Base-by-base conservation (phyloP, 495 filamentous ascomycete genomes). In the Neurospora sp. region DNA sequence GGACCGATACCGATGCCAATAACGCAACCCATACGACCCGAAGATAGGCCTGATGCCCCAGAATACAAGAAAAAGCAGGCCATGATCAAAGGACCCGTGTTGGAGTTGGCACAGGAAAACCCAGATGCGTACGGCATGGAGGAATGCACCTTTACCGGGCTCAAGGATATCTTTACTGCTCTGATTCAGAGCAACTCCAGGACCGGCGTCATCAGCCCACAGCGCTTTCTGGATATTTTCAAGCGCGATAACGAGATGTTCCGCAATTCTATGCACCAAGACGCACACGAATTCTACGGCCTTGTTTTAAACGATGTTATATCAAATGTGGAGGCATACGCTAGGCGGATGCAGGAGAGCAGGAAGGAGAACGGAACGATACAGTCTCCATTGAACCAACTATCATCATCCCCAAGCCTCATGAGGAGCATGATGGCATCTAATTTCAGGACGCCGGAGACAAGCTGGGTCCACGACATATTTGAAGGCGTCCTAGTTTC, bases 1-100 rank as follows among this genome's bases (percentile, higher is more conserved):
- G 53, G 53, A 37, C 22, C 53, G 31, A 65, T 82, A 82, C 70
- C 53, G 53, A 65, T 65, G 53, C 14, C 53, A 65, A 65, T 65
- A 65, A 65, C 79, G 20, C 77, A 78, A 71, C 81, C 81, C 35
- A 74, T 84, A 38, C 81, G 83, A 72, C 83, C 83, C 73, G 89
- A 87, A 40, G 92, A 93, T 77, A 93, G 91, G 79, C 90, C 91
- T 3, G 95, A 97, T 73, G 91, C 94, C 31, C 92, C 95, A 0
- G 96, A 99, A 78, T 96, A 93, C 81, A 97, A 97, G 82, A 99
- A 99, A 85, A 97, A 97, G 82, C 88, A 93, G 79, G 94, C 94
- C 5, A 87, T 98, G 81, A 86, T 94, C 73, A 91, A 90, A 40
- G 93, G 97, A 0, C 96, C 96, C 3, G 88, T 97, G 48, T 80